A percentile compares a stretch with the other conserved stretches of the same genome.
These are phyloP conservation scores for Monosporascus sp. DNA, from an alignment of 2,329 filamentous ascomycete species.

Conservation along the genomic window DNA sequence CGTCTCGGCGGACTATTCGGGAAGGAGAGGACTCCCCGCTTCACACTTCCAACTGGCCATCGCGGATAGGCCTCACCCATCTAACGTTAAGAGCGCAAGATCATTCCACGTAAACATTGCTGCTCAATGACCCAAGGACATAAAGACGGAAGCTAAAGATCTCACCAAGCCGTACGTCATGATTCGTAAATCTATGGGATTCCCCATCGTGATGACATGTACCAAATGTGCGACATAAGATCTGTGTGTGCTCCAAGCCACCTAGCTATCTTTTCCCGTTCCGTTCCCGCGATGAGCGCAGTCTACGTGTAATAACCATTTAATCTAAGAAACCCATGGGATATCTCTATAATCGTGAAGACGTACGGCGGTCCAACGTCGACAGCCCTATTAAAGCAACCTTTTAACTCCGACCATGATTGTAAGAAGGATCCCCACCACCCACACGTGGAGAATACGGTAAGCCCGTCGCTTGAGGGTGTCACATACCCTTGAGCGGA, in stretches of 20 bases:
- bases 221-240: neutral
- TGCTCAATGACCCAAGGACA: conserved; percentile 12
- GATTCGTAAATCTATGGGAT: neutral
- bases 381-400: neutral
- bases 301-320: neutral
- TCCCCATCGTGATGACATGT: neutral
- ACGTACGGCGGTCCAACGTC: neutral
- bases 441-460: conserved; percentile 10
- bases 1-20: conserved; percentile 10
- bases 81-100: too few species aligned
- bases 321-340: neutral
- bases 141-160: too few species aligned
- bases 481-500: conserved; percentile 31
- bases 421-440: conserved; percentile 10
- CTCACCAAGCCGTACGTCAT: neutral
- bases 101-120: neutral
- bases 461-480: conserved; percentile 9
- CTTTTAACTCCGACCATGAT: conserved; percentile 15
- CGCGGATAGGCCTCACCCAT: too few species aligned
- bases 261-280: too few species aligned
- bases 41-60: too few species aligned
- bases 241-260: too few species aligned
- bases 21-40: conserved; percentile 6
- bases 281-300: neutral
- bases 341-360: neutral